Evolutionary conservation across 202 grass and related monocot species (phyloP).

Genomic region (Bolboschoenoplectus hybrid): DNA sequence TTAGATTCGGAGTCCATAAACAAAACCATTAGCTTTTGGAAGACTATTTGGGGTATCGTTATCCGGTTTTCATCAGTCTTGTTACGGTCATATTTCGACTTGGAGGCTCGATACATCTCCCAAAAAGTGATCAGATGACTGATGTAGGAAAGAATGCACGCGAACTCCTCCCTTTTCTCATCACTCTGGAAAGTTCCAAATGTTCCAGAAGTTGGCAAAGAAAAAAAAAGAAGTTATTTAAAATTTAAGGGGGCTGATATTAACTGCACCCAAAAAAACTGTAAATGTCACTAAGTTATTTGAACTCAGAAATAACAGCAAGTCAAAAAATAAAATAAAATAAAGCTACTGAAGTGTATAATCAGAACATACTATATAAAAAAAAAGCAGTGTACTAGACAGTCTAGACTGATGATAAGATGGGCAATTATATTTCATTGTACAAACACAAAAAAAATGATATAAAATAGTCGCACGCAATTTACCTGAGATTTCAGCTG

Average conservation of each 20-base stretch:
- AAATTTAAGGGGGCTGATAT: neutral
- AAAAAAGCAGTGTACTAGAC: neutral
- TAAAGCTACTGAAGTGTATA: neutral
- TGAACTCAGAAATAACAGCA: neutral
- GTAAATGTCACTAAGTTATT: neutral
- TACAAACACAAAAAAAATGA: neutral
- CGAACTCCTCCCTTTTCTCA: conserved; percentile 62
- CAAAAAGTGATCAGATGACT: conserved; percentile 71
- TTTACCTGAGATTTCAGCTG: conserved; percentile 65
- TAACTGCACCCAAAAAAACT: neutral
- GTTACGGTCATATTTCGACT: conserved; percentile 41
- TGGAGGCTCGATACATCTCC: conserved; percentile 29
- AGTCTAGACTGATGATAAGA: neutral
- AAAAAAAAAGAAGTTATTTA: neutral
- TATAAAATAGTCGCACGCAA: conserved; percentile 15
- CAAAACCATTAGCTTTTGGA: conserved; percentile 55
- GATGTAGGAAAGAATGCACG: conserved; percentile 81
- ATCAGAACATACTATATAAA: neutral
- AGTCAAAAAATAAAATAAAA: neutral
- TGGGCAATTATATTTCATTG: neutral
- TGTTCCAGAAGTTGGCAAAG: neutral
- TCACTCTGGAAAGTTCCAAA: conserved; percentile 51
- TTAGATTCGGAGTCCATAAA: conserved; percentile 57
- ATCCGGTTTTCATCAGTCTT: conserved; percentile 28
- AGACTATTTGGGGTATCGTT: conserved; percentile 53